A percentile compares a stretch with the other conserved stretches of the same genome.
Conservation (phyloP, 306 rosid species). For the Begonia masoniana region DNA sequence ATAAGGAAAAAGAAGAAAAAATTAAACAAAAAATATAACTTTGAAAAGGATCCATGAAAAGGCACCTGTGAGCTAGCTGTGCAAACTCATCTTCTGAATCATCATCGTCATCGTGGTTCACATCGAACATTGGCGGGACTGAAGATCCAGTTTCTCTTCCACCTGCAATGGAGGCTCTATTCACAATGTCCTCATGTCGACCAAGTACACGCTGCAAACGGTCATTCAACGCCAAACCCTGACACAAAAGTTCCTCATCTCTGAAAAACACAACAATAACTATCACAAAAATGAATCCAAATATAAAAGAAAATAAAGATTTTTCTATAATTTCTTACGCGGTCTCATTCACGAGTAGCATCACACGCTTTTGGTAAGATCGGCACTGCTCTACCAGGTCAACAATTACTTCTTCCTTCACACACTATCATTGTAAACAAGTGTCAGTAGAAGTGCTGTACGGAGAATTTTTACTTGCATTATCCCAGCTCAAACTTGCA, state of each 20-base stretch:
- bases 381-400: conserved; percentile 98
- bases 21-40: no score
- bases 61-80: conserved; percentile 74
- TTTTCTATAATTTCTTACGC: conserved; percentile 26
- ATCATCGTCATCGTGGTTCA: conserved; percentile 64
- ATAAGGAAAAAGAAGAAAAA: no score
- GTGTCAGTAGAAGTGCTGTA: no score
- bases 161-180: conserved; percentile 32
- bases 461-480: no score
- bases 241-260: conserved; percentile 65
- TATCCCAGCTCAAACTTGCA: no score
- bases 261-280: conserved; percentile 31
- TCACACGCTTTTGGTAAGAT: conserved; percentile 76
- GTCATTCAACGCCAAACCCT: conserved; percentile 75
- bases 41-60: no score
- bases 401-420: conserved; percentile 79
- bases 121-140: conserved; percentile 50
- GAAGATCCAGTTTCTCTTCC: conserved; percentile 43
- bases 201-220: conserved; percentile 68
- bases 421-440: conserved; percentile 41
- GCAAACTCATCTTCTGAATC: conserved; percentile 72
- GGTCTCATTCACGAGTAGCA: conserved; percentile 78
- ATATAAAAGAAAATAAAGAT: neutral
- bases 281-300: neutral
- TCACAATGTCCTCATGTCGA: conserved; percentile 55